Conservation (phyloP, 2,329 filamentous ascomycete species). For the Aureobasidium sp. region DNA sequence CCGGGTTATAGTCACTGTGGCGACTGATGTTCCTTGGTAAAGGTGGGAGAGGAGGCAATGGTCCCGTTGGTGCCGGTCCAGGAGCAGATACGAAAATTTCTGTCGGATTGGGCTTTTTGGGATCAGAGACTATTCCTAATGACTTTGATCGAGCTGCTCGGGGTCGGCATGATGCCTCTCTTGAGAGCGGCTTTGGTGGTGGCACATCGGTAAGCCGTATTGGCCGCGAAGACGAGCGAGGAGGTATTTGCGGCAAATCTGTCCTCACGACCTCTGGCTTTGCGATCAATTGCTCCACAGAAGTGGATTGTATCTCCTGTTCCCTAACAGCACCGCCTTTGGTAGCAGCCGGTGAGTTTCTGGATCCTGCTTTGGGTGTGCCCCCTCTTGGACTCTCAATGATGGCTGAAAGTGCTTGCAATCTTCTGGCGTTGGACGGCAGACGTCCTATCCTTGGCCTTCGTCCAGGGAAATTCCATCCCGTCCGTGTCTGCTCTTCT, state of each 20-base stretch:
- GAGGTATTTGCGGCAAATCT: not conserved
- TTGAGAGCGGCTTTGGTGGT: conserved; percentile 13
- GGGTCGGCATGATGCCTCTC: not conserved
- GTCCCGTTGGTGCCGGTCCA: conserved; percentile 33
- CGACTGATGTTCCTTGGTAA: conserved; percentile 20
- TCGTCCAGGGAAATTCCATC: not conserved
- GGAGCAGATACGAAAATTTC: conserved; percentile 14
- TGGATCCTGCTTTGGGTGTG: not conserved
- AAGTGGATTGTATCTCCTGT: not conserved
- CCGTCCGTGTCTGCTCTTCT: not conserved
- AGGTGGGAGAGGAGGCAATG: conserved; percentile 36
- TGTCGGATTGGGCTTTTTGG: conserved; percentile 17
- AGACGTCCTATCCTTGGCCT: conserved; percentile 8
- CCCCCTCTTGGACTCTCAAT: conserved; percentile 31
- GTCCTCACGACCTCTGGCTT: conserved; percentile 15
- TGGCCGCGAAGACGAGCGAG: not conserved
- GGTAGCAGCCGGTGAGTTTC: not conserved
- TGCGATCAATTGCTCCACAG: conserved; percentile 18
- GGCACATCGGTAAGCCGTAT: not conserved
- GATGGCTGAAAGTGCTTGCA: conserved; percentile 29
- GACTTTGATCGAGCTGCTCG: conserved; percentile 22
- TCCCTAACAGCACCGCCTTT: not conserved
- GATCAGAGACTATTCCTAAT: conserved; percentile 19
- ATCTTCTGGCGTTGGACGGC: not conserved
- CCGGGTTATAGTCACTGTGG: conserved; percentile 17